Base-by-base conservation (phyloP, 2,329 filamentous ascomycete genomes). In the Endoconidiophora laricicola region DNA sequence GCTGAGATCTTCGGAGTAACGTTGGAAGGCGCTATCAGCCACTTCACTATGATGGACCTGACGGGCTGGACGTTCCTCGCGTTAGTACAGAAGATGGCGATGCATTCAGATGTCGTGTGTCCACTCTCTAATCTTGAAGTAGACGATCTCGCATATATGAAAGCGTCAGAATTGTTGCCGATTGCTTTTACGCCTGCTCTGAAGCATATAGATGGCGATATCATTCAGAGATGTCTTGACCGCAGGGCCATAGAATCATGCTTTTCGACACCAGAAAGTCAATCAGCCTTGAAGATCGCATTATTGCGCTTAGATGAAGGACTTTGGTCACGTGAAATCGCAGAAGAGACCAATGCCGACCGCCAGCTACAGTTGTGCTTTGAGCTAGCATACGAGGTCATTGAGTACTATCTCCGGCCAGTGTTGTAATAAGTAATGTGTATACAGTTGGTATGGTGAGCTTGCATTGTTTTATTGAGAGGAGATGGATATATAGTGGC, bases 21-120 rank as follows among this genome's bases (percentile, higher is more conserved):
- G 5, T 70, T 86, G 33, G 78, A 85, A 58, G 85, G 85, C 1
- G 77, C 79, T 0, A 58, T 88, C 22, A 76, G 76, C 54, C 75
- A 82, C 50, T 81, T 95, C 57, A 74, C 74, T 1, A 65, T 88
- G 12, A 65, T 96, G 0, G 66, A 71, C 7, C 58, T 72, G 16
- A 63, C 73, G 2, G 72, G 80, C 6, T 83, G 81, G 76, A 70
- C 72, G 5, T 68, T 94, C 3, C 69, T 96, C 4, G 72, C 73
- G 52, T 78, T 90, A 55, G 60, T 95, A 1, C 81, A 93, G 58
- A 81, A 82, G 52, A 61, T 93, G 44, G 78, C 76, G 24, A 61
- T 71, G 14, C 37, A 46, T 26, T 41, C 38, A 7, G 33, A 44
- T n/a, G 16, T 26, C 3, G 44, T 54, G 6, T 54, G 52, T 14